Evolutionary conservation across 192 early-diverging fungal species (phyloP).

Genomic region (Umbelopsis sp.): DNA sequence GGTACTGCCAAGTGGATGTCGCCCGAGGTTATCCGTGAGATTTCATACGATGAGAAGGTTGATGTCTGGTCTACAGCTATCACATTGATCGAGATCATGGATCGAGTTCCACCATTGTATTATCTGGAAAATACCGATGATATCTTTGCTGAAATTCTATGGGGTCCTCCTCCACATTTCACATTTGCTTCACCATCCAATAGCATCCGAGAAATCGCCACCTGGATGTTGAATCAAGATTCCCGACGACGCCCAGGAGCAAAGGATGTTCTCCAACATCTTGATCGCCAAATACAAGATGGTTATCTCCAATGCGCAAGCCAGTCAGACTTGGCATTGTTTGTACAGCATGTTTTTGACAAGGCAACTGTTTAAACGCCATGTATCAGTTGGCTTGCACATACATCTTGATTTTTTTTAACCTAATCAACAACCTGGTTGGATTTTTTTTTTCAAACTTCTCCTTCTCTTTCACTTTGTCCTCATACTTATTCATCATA

Average conservation of each 20-base stretch:
- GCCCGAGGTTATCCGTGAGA: slow-evolving; percentile 44
- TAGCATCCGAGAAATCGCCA: slow-evolving; percentile 17
- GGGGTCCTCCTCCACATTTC: slow-evolving; percentile 29
- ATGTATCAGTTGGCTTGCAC: no score
- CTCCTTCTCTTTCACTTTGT: not conserved
- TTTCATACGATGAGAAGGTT: slow-evolving; percentile 45
- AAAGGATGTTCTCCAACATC: slow-evolving; percentile 25
- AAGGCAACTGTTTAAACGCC: not conserved
- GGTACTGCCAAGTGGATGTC: slow-evolving; percentile 50
- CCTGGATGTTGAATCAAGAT: slow-evolving; percentile 32
- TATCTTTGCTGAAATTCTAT: slow-evolving; percentile 36
- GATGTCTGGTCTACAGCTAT: slow-evolving; percentile 52
- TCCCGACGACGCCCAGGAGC: slow-evolving; percentile 22
- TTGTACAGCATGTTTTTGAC: slow-evolving; percentile 36
- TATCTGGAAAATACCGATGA: slow-evolving; percentile 36
- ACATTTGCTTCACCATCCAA: slow-evolving; percentile 31
- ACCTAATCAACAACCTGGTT: no score
- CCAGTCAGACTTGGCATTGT: slow-evolving; percentile 27
- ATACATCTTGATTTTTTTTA: no score
- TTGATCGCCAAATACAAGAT: slow-evolving; percentile 20
- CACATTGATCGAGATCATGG: slow-evolving; percentile 46
- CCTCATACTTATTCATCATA: not conserved
- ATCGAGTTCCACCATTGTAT: slow-evolving; percentile 44
- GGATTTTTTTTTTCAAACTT: no score
- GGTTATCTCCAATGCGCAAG: slow-evolving; percentile 30